Base-by-base conservation (phyloP, 768 basidiomycete genomes). In the Leccinum variicolor region DNA sequence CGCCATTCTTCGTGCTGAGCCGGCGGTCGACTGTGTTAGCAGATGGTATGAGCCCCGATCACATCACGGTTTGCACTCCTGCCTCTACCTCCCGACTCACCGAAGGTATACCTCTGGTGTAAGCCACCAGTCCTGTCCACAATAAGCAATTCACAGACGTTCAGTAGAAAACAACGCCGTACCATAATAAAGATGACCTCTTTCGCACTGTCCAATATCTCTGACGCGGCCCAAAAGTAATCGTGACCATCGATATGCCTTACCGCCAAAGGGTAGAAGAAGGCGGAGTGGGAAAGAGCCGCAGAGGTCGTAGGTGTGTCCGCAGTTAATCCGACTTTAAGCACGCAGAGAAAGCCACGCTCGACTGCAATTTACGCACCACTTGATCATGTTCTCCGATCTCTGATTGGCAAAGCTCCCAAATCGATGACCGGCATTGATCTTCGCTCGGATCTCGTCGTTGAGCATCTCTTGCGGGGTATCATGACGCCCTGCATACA, bases 181-280 rank as follows among this genome's bases (percentile, higher is more conserved):
- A 88, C 94, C 61, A 90, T 64, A 62, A 98, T 97, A 72, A 92
- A 95, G 67, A 98, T 97, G 29, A 74, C 84, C 66, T 96, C 90
- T 57, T 81, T 81, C 3, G 92, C 91, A 33, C 76, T 82, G 49
- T 90, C 89, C n/a, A 98, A 79, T 73, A 95, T 79, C 74, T 96
- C 93, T 1, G 92, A 92, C 34, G 97, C 69, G 0, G 96, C 95
- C 83, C 89, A 98, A 82, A 98, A 90, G 71, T 96, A 98, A 74
- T 98, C 95, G 56, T 97, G 92, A 0, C 96, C 96, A 64, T 96
- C 95, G 49, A 96, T 81, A 68, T 94, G 93, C 87, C 88, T 84
- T 29, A 15, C 9, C 31, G 14, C 15, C 28, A 17, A 21, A 17
- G n/a, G 4, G 8, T 10, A 10, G 39, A 10, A 19, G 41, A 41